Conservation (phyloP, 1,284 basidiomycete genomes). For the Phenoliferia sp. region DNA sequence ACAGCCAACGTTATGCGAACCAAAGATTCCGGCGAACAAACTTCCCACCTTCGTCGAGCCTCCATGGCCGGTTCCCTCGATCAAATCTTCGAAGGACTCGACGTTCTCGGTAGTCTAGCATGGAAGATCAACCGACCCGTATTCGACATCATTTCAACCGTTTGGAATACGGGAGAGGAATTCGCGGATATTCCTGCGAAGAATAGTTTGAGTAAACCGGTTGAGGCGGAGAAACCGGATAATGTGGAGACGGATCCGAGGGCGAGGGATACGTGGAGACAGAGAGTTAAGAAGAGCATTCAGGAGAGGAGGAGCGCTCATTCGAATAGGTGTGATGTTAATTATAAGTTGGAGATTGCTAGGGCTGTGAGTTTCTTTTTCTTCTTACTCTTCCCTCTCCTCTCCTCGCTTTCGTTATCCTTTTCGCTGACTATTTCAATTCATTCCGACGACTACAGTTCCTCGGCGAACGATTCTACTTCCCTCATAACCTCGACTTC, state of each 20-base stretch:
- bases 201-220: conserved; percentile 37
- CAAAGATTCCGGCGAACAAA: conserved; percentile 86
- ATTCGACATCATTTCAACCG: conserved; percentile 64
- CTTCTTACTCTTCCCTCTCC: conserved; percentile 1
- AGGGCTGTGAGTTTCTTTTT: conserved; percentile 59
- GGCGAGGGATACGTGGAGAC: conserved; percentile 58
- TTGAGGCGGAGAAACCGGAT: conserved; percentile 59
- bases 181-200: conserved; percentile 41
- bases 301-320: conserved; percentile 72
- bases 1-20: conserved; percentile 78
- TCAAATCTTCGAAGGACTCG: conserved; percentile 79
- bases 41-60: conserved; percentile 71
- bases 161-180: conserved; percentile 67
- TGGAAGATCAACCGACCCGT: conserved; percentile 82
- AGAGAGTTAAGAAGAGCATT: conserved; percentile 58
- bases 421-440: neutral
- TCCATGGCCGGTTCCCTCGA: conserved; percentile 72
- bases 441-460: conserved; percentile 53
- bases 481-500: conserved; percentile 98
- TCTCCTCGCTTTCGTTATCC: no score
- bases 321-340: conserved; percentile 84
- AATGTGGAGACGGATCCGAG: conserved; percentile 61
- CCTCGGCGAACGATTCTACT: conserved; percentile 79
- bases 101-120: conserved; percentile 83
- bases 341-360: conserved; percentile 97